phyloP scores from a whole-genome alignment of 2,329 filamentous ascomycete species.

The Botrytis medusae region DNA sequence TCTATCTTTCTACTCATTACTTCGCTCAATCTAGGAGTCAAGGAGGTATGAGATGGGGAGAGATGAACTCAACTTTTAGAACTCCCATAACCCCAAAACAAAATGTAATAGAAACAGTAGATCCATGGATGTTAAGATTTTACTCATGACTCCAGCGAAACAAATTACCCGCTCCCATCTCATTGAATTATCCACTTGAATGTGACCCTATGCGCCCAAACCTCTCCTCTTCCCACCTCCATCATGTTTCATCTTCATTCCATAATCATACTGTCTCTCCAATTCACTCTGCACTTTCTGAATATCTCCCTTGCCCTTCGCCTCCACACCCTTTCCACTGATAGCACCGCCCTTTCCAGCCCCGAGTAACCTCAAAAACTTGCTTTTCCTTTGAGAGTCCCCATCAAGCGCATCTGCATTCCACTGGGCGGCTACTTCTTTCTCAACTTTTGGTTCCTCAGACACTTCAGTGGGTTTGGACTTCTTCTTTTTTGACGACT shows the following conservation, averaged over 20 bases:
- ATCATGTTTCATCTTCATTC: conserved; percentile 43
- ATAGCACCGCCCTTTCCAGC: conserved; percentile 32
- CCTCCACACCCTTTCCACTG: conserved; percentile 17
- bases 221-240: conserved; percentile 40
- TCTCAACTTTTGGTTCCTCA: conserved; percentile 13
- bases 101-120: background rate
- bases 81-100: background rate
- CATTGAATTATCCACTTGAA: background rate
- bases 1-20: background rate
- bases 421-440: conserved; percentile 20
- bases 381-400: conserved; percentile 38
- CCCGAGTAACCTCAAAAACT: conserved; percentile 41
- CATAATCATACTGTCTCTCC: conserved; percentile 42
- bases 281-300: conserved; percentile 39
- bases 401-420: conserved; percentile 32
- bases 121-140: background rate
- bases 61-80: background rate
- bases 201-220: conserved; percentile 38
- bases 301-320: conserved; percentile 29
- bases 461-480: conserved; percentile 16
- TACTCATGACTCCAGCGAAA: background rate
- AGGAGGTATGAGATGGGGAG: background rate
- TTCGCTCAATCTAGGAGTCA: background rate
- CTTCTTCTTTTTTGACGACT: conserved; percentile 16
- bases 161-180: background rate